Evolutionary conservation across 331 rosid species (phyloP).

Genomic region (Quercus phellos): DNA sequence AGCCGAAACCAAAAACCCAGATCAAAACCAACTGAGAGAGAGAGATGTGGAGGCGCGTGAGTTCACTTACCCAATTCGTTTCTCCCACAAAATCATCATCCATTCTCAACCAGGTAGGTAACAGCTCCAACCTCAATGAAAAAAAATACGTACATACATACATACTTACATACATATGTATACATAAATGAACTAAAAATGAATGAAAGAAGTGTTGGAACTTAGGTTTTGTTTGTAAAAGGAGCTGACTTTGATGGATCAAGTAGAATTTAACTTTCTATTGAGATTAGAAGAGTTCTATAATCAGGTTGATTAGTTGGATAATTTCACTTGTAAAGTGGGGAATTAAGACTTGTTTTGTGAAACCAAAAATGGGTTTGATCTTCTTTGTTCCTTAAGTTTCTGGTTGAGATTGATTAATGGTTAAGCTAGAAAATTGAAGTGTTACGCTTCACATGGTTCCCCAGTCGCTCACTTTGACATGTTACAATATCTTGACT

Average conservation of each 20-base stretch:
- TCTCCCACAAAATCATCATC: slow-evolving; percentile 35
- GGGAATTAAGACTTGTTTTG: background rate
- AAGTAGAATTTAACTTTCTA: background rate
- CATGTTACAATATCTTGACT: background rate
- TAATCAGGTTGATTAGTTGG: background rate
- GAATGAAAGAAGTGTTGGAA: background rate
- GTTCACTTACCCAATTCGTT: slow-evolving; percentile 32
- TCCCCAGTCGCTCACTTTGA: background rate
- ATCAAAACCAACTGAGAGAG: background rate
- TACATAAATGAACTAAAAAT: background rate
- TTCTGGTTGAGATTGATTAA: background rate
- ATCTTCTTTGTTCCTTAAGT: background rate
- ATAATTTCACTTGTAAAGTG: background rate
- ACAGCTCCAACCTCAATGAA: background rate
- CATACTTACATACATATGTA: no score
- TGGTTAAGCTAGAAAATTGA: background rate
- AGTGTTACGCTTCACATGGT: background rate
- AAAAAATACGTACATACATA: background rate
- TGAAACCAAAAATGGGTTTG: background rate
- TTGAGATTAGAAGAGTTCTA: background rate
- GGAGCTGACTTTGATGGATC: background rate
- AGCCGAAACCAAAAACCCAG: background rate
- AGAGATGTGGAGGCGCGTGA: slow-evolving; percentile 70
- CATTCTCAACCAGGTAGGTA: slow-evolving; percentile 36
- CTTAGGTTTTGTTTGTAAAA: background rate